A percentile compares a stretch with the other conserved stretches of the same genome.
Evolutionary conservation across 2,329 filamentous ascomycete genomes (phyloP).

Genomic region (Ampelomyces quisqualis): DNA sequence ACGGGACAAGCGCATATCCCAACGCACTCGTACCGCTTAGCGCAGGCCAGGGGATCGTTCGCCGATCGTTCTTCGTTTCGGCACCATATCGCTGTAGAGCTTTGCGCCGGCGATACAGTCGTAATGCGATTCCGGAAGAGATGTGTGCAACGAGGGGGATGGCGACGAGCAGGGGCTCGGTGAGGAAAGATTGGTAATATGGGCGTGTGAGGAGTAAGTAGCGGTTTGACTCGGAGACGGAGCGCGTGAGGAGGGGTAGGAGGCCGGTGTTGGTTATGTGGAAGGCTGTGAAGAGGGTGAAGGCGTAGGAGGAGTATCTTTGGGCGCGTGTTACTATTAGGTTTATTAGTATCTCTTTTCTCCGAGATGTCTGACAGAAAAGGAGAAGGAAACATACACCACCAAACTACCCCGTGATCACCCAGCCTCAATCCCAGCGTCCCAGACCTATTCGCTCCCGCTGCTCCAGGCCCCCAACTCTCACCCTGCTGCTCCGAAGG

Average conservation of each 20-base stretch:
- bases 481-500: conserved; percentile 23
- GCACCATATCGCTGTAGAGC: conserved; percentile 75
- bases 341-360: conserved; percentile 5
- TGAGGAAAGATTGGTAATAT: conserved; percentile 76
- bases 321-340: conserved; percentile 70
- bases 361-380: background rate
- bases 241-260: conserved; percentile 36
- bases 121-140: conserved; percentile 71
- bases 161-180: conserved; percentile 77
- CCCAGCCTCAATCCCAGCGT: conserved; percentile 58
- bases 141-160: conserved; percentile 76
- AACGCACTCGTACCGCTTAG: conserved; percentile 69
- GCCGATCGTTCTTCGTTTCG: conserved; percentile 57
- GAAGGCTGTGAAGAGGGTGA: conserved; percentile 47
- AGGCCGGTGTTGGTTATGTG: conserved; percentile 52
- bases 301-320: conserved; percentile 77
- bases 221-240: conserved; percentile 70
- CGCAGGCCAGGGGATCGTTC: conserved; percentile 63
- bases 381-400: conserved; percentile 60
- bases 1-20: conserved; percentile 68
- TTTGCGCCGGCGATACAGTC: conserved; percentile 71
- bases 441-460: conserved; percentile 18
- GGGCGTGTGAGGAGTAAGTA: conserved; percentile 90
- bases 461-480: conserved; percentile 10
- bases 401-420: conserved; percentile 71